These are phyloP conservation scores for Naganishia liquefaciens DNA, from an alignment of 1,284 basidiomycete genomes.

Conservation along the genomic window DNA sequence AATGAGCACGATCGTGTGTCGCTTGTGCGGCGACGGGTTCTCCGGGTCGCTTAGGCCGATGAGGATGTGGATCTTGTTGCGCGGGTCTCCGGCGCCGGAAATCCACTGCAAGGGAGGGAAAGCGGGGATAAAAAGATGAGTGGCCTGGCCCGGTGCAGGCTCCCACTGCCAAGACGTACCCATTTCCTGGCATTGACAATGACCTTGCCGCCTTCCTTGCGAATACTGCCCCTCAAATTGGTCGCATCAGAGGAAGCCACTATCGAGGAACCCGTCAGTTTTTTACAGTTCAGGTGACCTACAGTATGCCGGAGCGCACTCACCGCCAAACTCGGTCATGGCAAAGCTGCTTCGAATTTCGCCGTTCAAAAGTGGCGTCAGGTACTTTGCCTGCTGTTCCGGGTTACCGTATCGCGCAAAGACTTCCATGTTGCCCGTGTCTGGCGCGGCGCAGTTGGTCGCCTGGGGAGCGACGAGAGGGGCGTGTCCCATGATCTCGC, in stretches of 20 bases:
- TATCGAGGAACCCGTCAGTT: constrained; percentile 46
- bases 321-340: constrained; percentile 90
- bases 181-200: constrained; percentile 97
- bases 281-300: neutral
- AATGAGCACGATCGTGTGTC: constrained; percentile 92
- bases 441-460: constrained; percentile 90
- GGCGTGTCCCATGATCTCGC: constrained; percentile 84
- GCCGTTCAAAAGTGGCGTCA: constrained; percentile 82
- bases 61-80: constrained; percentile 85
- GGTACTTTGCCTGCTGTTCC: constrained; percentile 89
- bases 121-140: constrained; percentile 49
- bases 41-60: constrained; percentile 59
- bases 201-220: constrained; percentile 81
- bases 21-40: constrained; percentile 62
- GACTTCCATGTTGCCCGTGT: constrained; percentile 98
- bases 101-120: constrained; percentile 67
- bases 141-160: neutral
- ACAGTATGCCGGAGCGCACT: constrained; percentile 41
- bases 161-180: constrained; percentile 50
- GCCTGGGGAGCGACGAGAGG: constrained; percentile 79
- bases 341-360: constrained; percentile 90
- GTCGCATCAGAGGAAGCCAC: constrained; percentile 95
- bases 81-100: constrained; percentile 92
- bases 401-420: constrained; percentile 87
- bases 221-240: constrained; percentile 88